phyloP scores from a whole-genome alignment of 1,284 basidiomycete genomes.

The Earliella scabrosa region DNA sequence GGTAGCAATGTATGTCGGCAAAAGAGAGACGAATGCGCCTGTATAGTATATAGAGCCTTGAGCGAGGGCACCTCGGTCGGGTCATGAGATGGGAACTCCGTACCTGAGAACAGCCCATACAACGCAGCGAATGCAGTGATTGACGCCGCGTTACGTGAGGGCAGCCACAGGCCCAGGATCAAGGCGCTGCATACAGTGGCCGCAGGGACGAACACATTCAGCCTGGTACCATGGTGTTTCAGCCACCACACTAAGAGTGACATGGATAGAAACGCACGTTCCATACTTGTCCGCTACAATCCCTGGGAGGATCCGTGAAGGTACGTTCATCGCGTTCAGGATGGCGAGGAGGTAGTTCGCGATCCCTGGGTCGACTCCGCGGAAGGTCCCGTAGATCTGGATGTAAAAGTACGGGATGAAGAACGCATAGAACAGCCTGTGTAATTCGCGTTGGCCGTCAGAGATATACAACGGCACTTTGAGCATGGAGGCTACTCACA shows the following conservation, averaged over 20 bases:
- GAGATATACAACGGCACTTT: neutral
- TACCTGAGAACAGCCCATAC: conserved; percentile 53
- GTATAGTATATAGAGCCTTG: conserved; percentile 27
- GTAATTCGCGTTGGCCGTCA: neutral
- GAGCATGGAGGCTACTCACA: conserved; percentile 28
- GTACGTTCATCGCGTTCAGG: conserved; percentile 62
- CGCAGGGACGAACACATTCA: conserved; percentile 60
- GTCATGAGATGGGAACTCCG: neutral
- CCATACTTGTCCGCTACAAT: conserved; percentile 64
- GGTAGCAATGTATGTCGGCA: conserved; percentile 66
- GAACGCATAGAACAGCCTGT: conserved; percentile 44
- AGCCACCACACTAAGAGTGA: neutral
- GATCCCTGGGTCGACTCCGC: conserved; percentile 37
- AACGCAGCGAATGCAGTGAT: conserved; percentile 54
- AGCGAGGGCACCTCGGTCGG: neutral
- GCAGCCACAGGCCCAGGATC: conserved; percentile 58
- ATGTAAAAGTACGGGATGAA: conserved; percentile 73
- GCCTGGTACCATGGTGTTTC: conserved; percentile 34
- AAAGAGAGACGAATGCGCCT: conserved; percentile 63
- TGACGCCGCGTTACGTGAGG: conserved; percentile 40
- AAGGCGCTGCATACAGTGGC: conserved; percentile 59
- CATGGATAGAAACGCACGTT: conserved; percentile 23
- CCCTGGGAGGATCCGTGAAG: conserved; percentile 61
- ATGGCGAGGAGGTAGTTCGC: conserved; percentile 59
- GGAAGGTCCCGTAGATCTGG: conserved; percentile 49